These are phyloP conservation scores for Fraxinus floribunda DNA, from an alignment of 305 asterid species.

Conservation along the genomic window DNA sequence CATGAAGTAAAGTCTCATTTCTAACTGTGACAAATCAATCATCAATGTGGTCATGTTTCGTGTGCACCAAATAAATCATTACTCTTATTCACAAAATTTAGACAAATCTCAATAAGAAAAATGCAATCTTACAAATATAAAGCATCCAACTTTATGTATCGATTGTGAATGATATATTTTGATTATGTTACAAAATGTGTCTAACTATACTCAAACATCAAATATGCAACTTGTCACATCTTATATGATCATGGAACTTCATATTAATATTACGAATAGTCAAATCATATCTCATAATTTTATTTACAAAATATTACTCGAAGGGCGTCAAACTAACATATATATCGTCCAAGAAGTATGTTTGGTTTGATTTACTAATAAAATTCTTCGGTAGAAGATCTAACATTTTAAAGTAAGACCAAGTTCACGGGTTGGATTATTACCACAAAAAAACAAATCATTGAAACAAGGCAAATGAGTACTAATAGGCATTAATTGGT, in stretches of 20 bases:
- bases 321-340: neutral
- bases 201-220: too few species aligned
- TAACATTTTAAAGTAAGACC: neutral
- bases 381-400: neutral
- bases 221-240: neutral
- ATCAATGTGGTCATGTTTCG: too few species aligned
- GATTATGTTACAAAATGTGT: neutral
- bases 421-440: neutral
- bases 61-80: too few species aligned
- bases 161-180: neutral
- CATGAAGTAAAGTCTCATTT: neutral
- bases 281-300: neutral
- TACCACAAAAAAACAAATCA: neutral
- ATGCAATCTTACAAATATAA: neutral
- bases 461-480: constrained; percentile 4
- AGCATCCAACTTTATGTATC: neutral
- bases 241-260: neutral
- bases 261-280: too few species aligned
- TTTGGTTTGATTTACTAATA: neutral
- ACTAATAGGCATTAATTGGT: neutral
- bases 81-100: too few species aligned
- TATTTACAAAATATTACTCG: neutral
- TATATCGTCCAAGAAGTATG: neutral
- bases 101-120: too few species aligned
- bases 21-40: too few species aligned